Evolutionary conservation across 106 monocot genomes (phyloP).

Genomic region (Dendrobium huoshanense): DNA sequence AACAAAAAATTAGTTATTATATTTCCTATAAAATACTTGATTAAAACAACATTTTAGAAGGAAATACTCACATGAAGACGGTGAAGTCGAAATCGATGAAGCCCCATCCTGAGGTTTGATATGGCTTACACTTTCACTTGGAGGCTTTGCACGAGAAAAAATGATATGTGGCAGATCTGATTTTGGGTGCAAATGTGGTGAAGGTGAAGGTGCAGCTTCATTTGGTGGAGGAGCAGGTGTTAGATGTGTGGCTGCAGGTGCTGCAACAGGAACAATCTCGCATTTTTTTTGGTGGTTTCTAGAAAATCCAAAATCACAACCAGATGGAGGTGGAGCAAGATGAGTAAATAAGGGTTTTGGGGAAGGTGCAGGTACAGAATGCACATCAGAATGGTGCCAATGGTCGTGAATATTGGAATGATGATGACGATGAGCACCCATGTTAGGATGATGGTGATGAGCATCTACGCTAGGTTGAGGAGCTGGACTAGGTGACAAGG

Average conservation of each 20-base stretch:
- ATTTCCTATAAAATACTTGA: neutral
- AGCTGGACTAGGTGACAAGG: conserved; percentile 49
- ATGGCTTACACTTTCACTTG: conserved; percentile 31
- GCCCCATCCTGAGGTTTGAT: conserved; percentile 20
- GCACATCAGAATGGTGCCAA: conserved; percentile 35
- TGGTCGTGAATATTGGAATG: conserved; percentile 42
- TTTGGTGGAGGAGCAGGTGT: conserved; percentile 15
- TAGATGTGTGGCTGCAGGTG: conserved; percentile 9
- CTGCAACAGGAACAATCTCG: conserved; percentile 21
- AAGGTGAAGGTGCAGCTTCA: conserved; percentile 23
- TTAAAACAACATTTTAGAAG: neutral
- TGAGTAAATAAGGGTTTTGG: conserved; percentile 27
- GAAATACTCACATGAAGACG: conserved; percentile 68
- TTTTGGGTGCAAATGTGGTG: conserved; percentile 8
- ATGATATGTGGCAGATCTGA: conserved; percentile 45
- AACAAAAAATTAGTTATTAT: neutral
- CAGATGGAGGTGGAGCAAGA: conserved; percentile 19
- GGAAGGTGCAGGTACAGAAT: conserved; percentile 25
- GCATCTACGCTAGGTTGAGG: conserved; percentile 35
- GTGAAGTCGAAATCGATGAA: conserved; percentile 29
- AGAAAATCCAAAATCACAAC: conserved; percentile 19
- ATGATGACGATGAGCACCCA: conserved; percentile 29
- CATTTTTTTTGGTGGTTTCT: conserved; percentile 16
- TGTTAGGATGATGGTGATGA: conserved; percentile 23
- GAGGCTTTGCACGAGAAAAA: conserved; percentile 63